phyloP scores from a whole-genome alignment of 345 rosid genomes.

The Linum usitatissimum region DNA sequence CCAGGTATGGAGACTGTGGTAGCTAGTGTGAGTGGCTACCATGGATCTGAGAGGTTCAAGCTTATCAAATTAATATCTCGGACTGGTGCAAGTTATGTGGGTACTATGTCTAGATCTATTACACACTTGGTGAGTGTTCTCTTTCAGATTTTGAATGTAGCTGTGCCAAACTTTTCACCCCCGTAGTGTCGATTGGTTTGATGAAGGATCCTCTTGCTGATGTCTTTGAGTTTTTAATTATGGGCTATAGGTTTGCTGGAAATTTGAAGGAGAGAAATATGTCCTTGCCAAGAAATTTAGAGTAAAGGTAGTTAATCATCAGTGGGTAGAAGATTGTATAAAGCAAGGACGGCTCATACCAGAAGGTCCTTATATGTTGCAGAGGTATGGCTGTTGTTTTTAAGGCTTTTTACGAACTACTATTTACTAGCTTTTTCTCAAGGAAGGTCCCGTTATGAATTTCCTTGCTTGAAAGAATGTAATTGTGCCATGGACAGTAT shows the following conservation, averaged over 20 bases:
- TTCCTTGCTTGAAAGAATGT: no score
- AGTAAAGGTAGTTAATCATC: conserved; percentile 54
- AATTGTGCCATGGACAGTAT: no score
- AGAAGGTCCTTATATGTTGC: conserved; percentile 44
- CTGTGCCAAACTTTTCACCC: not conserved
- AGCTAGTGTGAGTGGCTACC: conserved; percentile 88
- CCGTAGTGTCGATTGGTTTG: not conserved
- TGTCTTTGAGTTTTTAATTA: not conserved
- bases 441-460: no score
- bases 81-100: conserved; percentile 73
- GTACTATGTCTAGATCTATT: conserved; percentile 51
- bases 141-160: not conserved
- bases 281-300: conserved; percentile 48
- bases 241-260: conserved; percentile 59
- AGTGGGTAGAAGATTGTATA: conserved; percentile 76
- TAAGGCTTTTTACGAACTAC: no score
- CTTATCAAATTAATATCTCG: conserved; percentile 70
- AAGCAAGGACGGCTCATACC: conserved; percentile 50
- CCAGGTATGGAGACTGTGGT: conserved; percentile 74
- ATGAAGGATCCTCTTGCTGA: not conserved
- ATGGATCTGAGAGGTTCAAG: conserved; percentile 60
- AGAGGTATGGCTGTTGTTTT: conserved; percentile 35
- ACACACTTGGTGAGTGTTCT: conserved; percentile 61
- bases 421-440: no score
- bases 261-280: conserved; percentile 65